Evolutionary conservation across 306 rosid genomes (phyloP).

Genomic region (Senna tora): DNA sequence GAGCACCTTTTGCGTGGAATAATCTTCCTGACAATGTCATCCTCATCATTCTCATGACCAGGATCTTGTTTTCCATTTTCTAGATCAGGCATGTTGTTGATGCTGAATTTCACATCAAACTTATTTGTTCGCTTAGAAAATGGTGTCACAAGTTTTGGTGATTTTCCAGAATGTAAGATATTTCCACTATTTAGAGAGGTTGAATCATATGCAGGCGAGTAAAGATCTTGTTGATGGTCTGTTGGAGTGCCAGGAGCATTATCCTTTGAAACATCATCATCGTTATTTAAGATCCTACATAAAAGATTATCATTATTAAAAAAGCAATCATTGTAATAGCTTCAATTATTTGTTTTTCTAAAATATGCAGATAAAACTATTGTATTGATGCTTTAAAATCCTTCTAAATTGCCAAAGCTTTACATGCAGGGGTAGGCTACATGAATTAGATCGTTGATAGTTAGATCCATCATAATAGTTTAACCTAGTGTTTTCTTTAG

Average conservation of each 20-base stretch:
- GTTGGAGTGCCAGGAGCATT: constrained; percentile 66
- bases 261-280: constrained; percentile 53
- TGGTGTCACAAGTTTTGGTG: constrained; percentile 64
- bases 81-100: constrained; percentile 47
- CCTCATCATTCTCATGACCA: constrained; percentile 55
- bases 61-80: constrained; percentile 48
- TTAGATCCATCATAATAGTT: too few species aligned
- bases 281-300: constrained; percentile 68
- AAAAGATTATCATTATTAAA: constrained; percentile 32
- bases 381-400: too few species aligned
- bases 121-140: constrained; percentile 75
- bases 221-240: constrained; percentile 40
- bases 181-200: constrained; percentile 61
- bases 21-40: constrained; percentile 68
- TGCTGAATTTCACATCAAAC: constrained; percentile 66
- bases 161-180: constrained; percentile 63
- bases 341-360: not conserved
- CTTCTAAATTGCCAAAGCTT: not conserved
- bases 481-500: too few species aligned
- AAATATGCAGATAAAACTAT: constrained; percentile 6
- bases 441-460: too few species aligned
- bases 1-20: constrained; percentile 69
- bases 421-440: not conserved
- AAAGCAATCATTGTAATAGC: not conserved
- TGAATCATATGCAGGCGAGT: constrained; percentile 54